Percentiles rank a stretch among this genome's conserved stretches.
Conservation (phyloP, 1,284 basidiomycete genomes). For the Sporisorium scitamineum region DNA sequence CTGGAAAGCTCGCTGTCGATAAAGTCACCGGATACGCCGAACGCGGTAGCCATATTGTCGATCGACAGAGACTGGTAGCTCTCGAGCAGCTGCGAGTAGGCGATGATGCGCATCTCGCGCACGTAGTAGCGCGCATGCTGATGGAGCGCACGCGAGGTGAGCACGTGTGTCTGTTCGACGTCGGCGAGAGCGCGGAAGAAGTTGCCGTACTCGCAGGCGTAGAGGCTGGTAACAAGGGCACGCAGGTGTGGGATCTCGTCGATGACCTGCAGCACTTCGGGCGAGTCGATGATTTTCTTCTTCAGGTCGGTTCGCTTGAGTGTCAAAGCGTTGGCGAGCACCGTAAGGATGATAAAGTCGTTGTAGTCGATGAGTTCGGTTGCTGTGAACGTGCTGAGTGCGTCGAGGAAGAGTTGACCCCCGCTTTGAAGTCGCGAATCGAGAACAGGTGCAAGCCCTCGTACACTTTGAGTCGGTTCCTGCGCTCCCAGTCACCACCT, state of each 20-base stretch:
- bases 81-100: slow-evolving; percentile 91
- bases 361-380: slow-evolving; percentile 90
- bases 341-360: slow-evolving; percentile 88
- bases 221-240: slow-evolving; percentile 75
- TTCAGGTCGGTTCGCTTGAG: slow-evolving; percentile 88
- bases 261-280: slow-evolving; percentile 72
- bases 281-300: slow-evolving; percentile 79
- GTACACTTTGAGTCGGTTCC: slow-evolving; percentile 96
- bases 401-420: slow-evolving; percentile 82
- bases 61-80: slow-evolving; percentile 90
- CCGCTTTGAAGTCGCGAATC: slow-evolving; percentile 77
- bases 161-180: slow-evolving; percentile 86
- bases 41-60: slow-evolving; percentile 85
- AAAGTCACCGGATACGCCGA: slow-evolving; percentile 89
- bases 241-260: slow-evolving; percentile 72
- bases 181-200: slow-evolving; percentile 89
- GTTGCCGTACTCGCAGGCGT: slow-evolving; percentile 92
- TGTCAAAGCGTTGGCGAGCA: slow-evolving; percentile 82
- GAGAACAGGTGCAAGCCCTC: slow-evolving; percentile 86
- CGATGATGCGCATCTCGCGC: slow-evolving; percentile 95
- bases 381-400: slow-evolving; percentile 92
- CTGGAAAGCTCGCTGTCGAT: slow-evolving; percentile 88
- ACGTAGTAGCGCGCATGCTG: slow-evolving; percentile 91
- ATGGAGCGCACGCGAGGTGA: slow-evolving; percentile 85
- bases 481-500: slow-evolving; percentile 97